Evolutionary conservation across 129 eudicot genomes (phyloP), one percentile per base, ranked within the genome.

Genomic region (Chrysanthemum lavandulifolium): DNA sequence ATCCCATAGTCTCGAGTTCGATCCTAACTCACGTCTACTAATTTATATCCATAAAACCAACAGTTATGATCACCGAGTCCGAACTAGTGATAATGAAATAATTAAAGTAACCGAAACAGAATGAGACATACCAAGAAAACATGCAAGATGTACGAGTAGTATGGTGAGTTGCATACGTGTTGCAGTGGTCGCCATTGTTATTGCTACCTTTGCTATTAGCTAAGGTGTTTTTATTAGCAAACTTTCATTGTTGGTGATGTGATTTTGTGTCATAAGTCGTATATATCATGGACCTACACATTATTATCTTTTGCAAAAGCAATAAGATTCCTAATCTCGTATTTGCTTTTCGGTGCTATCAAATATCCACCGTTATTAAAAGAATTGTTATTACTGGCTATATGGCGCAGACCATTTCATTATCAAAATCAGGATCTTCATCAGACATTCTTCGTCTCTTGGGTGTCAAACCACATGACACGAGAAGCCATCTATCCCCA

Each of bases 271-370:
- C 40, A 40, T 40, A 40, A 6, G 45, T 56, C 9, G 9, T 56
- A 14, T 10, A 14, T 16, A 57, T 8, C 11, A 59, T 71, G 76
- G 67, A 40, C 76, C 76, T 72, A 72, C 67, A 4, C 67, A 13
- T 72, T 43, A 21, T 43, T 56, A 33, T 72, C 25, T 45, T 15
- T 59, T 19, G 61, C 19, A 12, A 71, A 72, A 72, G 76, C 36
- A 27, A 52, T 18, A 72, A 72, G 68, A 72, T 72, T 72, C 76
- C 68, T 58, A 43, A 72, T 72, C 57, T 45, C 43, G 13, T 59
- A 72, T 21, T 43, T 58, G 57, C 76, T 72, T 72, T 72, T 72
- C 47, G 67, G 76, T 72, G 76, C 76, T 13, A 71, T 36, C 43
- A 57, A 19, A 2, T 72, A 54, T 48, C 65, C 76, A 23, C 59